Base-by-base conservation (phyloP, 805 yeast genomes). In the Cyberlindnera misumaiensis region DNA sequence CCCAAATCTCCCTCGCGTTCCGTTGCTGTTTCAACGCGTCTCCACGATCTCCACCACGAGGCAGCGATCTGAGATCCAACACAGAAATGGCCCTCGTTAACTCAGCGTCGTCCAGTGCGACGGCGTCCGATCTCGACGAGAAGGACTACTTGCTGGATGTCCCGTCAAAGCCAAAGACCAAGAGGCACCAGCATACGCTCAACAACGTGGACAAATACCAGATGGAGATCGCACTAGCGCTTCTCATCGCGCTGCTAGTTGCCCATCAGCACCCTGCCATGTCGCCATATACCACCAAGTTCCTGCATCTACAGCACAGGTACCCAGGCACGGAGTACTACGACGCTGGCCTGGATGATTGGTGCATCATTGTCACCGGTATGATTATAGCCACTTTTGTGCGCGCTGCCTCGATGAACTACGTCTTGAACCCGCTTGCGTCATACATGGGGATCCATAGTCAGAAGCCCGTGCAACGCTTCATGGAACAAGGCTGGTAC, bases 401-500 rank as follows among this genome's bases (percentile, higher is more conserved):
- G 27, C 65, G 95, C 45, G 70, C 83, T 5, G 58, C 70, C n/a
- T 47, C 74, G 27, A 80, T 85, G 79, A 68, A 70, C 37, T 72
- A 63, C 45, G 47, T 75, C 9, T 68, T 83, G 35, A 67, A 63
- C 38, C 87, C 89, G 14, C 51, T 78, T 34, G 86, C 86, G 2
- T 36, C 35, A 16, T 36, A 34, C 8, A 55, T 65, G 34, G 64
- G 72, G 17, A 75, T 83, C 35, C 58, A 58, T 29, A 60, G 69
- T 3, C 58, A 56, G 12, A 79, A 77, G 49, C 73, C 81, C 1
- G 64, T 68, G 16, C 73, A 73, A 40, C 71, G 96, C 41, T 87
- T 84, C 55, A 83, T 86, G 40, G 96, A 87, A 60, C 96, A 87
- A 65, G 79, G 86, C 36, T 88, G 96, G 96, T 66, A 75, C 26